Percentiles rank a stretch among this genome's conserved stretches.
phyloP scores from a whole-genome alignment of 2,329 filamentous ascomycete genomes.

The Fusarium sp. region DNA sequence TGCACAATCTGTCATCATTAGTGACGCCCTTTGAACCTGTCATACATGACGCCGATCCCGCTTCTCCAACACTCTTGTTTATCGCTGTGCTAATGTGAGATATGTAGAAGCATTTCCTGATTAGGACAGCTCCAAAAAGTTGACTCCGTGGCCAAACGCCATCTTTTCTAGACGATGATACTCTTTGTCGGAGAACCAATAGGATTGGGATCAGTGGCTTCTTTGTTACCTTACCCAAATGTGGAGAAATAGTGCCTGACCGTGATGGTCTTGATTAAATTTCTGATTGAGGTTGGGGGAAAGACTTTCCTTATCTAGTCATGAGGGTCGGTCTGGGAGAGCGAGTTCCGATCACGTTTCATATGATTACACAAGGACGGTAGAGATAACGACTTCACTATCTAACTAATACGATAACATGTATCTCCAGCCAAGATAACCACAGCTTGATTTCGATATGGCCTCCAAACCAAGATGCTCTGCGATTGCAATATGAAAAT shows the following conservation, averaged over 20 bases:
- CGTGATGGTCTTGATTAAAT: background rate
- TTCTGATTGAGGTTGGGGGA: conserved; percentile 1
- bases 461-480: too few relatives aligned
- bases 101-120: conserved; percentile 19
- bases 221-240: background rate
- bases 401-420: background rate
- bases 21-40: background rate
- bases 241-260: background rate
- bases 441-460: rapidly evolving
- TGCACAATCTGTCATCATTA: too few relatives aligned
- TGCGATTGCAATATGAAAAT: too few relatives aligned
- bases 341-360: conserved; percentile 1
- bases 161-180: background rate
- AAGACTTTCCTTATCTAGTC: background rate
- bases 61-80: background rate
- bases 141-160: conserved; percentile 15
- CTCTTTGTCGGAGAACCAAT: background rate
- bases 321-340: background rate
- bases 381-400: background rate
- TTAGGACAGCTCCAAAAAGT: background rate
- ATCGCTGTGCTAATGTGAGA: conserved; percentile 16
- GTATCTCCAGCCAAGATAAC: too few relatives aligned
- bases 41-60: conserved; percentile 13
- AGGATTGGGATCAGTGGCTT: background rate
- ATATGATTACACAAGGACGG: background rate